A percentile compares a stretch with the other conserved stretches of the same genome.
Evolutionary conservation across 2,329 filamentous ascomycete genomes (phyloP).

Genomic region (Arthrobotrys pseudoclavata): DNA sequence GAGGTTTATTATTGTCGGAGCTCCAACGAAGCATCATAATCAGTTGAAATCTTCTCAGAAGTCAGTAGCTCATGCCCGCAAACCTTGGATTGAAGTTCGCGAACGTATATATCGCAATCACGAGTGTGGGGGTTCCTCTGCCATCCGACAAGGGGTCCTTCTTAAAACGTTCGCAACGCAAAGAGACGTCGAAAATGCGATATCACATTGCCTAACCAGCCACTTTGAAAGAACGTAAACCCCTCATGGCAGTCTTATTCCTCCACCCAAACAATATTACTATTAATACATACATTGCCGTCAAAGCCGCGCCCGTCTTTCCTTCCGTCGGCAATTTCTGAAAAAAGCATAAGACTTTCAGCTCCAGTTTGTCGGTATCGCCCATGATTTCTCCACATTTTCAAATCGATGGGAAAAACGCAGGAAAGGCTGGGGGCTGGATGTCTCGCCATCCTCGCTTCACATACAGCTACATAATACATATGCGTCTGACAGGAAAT

Average conservation of each 20-base stretch:
- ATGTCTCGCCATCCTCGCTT: constrained; percentile 24
- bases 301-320: constrained; percentile 12
- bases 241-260: constrained; percentile 21
- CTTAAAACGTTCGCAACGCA: constrained; percentile 4
- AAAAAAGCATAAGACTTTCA: neutral
- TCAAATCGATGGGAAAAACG: constrained; percentile 17
- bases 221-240: constrained; percentile 9
- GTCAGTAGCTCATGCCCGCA: neutral
- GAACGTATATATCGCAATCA: constrained; percentile 4
- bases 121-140: constrained; percentile 27
- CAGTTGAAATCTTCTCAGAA: neutral
- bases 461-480: neutral
- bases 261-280: constrained; percentile 10
- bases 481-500: constrained; percentile 24
- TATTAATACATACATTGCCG: constrained; percentile 51
- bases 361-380: constrained; percentile 28
- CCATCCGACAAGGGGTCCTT: constrained; percentile 4
- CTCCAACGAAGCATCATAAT: constrained; percentile 16
- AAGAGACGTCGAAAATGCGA: constrained; percentile 34
- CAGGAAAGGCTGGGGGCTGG: constrained; percentile 3
- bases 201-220: constrained; percentile 49
- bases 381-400: constrained; percentile 20
- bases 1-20: constrained; percentile 5
- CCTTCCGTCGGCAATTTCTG: constrained; percentile 24
- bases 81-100: neutral